These are phyloP conservation scores for Diaporthe sp. DNA, from an alignment of 2,329 filamentous ascomycete species.

Conservation along the genomic window DNA sequence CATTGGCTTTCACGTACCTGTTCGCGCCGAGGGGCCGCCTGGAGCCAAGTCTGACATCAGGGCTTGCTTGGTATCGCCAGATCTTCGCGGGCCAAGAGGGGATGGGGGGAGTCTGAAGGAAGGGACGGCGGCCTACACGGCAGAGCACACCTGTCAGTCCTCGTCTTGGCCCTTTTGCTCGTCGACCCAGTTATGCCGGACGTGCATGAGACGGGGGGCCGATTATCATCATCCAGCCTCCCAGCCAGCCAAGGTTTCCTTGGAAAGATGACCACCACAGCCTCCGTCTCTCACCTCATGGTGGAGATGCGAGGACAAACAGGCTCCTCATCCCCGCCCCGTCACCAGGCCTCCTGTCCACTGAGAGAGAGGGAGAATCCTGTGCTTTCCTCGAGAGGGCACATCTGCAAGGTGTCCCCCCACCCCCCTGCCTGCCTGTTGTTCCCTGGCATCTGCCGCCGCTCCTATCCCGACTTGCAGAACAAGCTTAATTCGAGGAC, in stretches of 20 bases:
- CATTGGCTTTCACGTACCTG: slow-evolving; percentile 1
- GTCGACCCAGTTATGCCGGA: slow-evolving; percentile 6
- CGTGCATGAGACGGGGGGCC: slow-evolving; percentile 19
- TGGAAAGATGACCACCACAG: slow-evolving; percentile 12
- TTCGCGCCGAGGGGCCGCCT: slow-evolving; percentile 6
- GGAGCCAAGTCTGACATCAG: slow-evolving; percentile 25
- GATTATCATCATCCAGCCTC: not conserved
- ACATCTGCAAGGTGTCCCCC: not conserved
- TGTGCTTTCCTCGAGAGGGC: not conserved
- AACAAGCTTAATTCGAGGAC: slow-evolving; percentile 43
- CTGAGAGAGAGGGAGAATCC: not conserved
- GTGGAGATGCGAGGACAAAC: not conserved
- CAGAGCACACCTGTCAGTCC: not conserved
- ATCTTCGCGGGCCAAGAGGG: not conserved
- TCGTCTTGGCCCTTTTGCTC: not conserved
- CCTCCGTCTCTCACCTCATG: not conserved
- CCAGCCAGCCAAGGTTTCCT: slow-evolving; percentile 13
- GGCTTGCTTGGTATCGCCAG: slow-evolving; percentile 8
- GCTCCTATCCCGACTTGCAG: slow-evolving; percentile 35
- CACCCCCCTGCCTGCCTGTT: not conserved
- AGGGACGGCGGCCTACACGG: not conserved
- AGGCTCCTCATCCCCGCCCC: not conserved
- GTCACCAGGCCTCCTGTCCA: not conserved
- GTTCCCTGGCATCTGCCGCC: slow-evolving; percentile 18
- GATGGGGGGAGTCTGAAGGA: not conserved